Evolutionary conservation across 148 eudicot species (phyloP).

Genomic region (Arctostaphylos glauca): DNA sequence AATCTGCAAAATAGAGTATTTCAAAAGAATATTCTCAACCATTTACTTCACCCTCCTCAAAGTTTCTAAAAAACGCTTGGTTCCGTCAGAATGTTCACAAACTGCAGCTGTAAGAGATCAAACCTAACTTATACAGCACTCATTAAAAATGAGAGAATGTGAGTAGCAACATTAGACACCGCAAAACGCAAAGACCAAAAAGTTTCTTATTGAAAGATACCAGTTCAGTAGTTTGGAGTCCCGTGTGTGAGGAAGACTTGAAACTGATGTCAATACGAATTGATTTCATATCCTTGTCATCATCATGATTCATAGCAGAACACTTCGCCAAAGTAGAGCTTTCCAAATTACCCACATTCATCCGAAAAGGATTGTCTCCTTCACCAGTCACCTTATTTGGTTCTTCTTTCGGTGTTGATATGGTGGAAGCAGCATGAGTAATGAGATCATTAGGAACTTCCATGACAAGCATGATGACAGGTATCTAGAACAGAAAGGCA

Average conservation of each 20-base stretch:
- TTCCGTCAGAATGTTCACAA: conserved; percentile 6
- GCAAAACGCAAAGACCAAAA: conserved; percentile 3
- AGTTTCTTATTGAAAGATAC: conserved; percentile 35
- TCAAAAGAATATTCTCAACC: not conserved
- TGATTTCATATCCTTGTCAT: conserved; percentile 46
- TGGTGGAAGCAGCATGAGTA: conserved; percentile 41
- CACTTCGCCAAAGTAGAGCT: conserved; percentile 34
- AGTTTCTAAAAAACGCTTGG: not conserved
- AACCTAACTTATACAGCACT: not conserved
- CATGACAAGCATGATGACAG: conserved; percentile 96
- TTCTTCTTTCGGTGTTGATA: conserved; percentile 41
- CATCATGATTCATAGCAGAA: conserved; percentile 33
- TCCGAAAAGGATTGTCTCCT: conserved; percentile 28
- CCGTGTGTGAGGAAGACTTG: conserved; percentile 89
- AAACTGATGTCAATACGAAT: conserved; percentile 95
- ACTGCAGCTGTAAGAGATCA: not conserved
- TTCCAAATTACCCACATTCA: conserved; percentile 40
- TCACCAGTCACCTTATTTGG: conserved; percentile 39
- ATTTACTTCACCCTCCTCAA: not conserved
- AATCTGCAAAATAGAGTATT: not conserved
- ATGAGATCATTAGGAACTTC: conserved; percentile 84
- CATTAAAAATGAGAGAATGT: not conserved
- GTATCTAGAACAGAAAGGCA: conserved; percentile 54
- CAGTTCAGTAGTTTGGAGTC: conserved; percentile 93
- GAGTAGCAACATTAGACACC: not conserved